phyloP scores from a whole-genome alignment of 2,329 filamentous ascomycete species.

The Acephala macrosclerotiorum region DNA sequence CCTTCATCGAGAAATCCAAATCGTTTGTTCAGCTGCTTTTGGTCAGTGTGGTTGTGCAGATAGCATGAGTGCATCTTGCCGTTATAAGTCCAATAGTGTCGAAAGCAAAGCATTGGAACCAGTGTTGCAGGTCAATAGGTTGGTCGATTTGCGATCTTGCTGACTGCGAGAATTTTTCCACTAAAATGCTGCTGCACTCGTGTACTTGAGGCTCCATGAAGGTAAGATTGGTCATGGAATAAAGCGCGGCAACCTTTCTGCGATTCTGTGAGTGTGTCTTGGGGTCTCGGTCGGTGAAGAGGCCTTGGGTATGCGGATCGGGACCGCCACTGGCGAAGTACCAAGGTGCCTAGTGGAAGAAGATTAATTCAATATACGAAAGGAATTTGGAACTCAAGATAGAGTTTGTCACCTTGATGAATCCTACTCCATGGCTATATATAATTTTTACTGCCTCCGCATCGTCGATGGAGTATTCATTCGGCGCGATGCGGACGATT shows the following conservation, averaged over 20 bases:
- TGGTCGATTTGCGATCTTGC: neutral
- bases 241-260: neutral
- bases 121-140: neutral
- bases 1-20: neutral
- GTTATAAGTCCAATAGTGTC: neutral
- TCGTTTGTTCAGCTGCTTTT: neutral
- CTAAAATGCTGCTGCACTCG: neutral
- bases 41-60: neutral
- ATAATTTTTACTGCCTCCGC: conserved; percentile 49
- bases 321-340: conserved; percentile 4
- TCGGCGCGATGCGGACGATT: conserved; percentile 55
- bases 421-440: conserved; percentile 50
- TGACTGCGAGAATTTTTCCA: neutral
- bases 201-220: neutral
- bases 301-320: neutral
- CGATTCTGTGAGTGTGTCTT: neutral
- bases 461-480: conserved; percentile 54
- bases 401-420: conserved; percentile 43
- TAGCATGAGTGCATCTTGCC: neutral
- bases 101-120: neutral
- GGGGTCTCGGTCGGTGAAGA: neutral
- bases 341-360: neutral
- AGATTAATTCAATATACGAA: too few species aligned
- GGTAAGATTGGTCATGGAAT: neutral
- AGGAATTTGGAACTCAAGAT: neutral